Evolutionary conservation across 352 stramenopile genomes (phyloP).

Genomic region (Pythium coloratum): DNA sequence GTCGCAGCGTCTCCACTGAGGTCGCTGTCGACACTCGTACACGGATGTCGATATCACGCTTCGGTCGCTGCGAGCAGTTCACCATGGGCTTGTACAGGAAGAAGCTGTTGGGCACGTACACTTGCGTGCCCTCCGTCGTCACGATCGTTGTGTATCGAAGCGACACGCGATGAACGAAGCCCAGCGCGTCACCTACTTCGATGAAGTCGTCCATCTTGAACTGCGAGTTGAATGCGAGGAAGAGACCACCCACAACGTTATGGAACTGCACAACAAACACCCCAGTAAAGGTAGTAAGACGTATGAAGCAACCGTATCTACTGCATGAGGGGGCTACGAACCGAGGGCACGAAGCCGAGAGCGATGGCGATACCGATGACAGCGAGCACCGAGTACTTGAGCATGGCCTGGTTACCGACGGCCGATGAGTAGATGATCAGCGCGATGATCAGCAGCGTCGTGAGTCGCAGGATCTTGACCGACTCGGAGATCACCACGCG

Average conservation of each 20-base stretch:
- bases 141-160: slow-evolving; percentile 84
- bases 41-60: slow-evolving; percentile 77
- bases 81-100: slow-evolving; percentile 92
- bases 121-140: slow-evolving; percentile 76
- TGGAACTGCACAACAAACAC: slow-evolving; percentile 46
- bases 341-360: slow-evolving; percentile 82
- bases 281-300: not conserved
- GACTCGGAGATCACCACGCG: slow-evolving; percentile 89
- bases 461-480: slow-evolving; percentile 84
- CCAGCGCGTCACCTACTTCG: slow-evolving; percentile 66
- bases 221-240: slow-evolving; percentile 88
- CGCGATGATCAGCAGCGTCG: slow-evolving; percentile 72
- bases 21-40: slow-evolving; percentile 61
- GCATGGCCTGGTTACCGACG: slow-evolving; percentile 59
- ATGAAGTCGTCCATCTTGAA: slow-evolving; percentile 90
- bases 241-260: slow-evolving; percentile 84
- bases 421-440: slow-evolving; percentile 87
- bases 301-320: not conserved
- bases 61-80: slow-evolving; percentile 84
- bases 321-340: slow-evolving; percentile 14
- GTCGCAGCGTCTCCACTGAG: slow-evolving; percentile 56
- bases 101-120: slow-evolving; percentile 87
- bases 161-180: slow-evolving; percentile 82
- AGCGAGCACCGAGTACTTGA: slow-evolving; percentile 84
- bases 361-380: slow-evolving; percentile 84